Base-by-base conservation (phyloP, 768 basidiomycete species). In the Pleurotus platypus region DNA sequence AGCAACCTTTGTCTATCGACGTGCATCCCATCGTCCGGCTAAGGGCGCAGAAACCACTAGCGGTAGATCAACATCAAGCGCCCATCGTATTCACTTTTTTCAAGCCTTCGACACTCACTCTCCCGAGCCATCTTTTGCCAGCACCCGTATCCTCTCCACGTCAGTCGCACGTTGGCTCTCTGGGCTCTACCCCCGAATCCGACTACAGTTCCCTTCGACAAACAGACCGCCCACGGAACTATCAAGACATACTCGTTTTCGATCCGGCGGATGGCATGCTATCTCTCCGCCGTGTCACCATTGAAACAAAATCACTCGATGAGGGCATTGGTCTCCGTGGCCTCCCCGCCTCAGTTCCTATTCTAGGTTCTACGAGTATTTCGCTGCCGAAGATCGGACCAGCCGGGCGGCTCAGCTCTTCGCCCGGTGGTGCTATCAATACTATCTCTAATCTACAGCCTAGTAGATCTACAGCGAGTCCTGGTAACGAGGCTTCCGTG, bases 241-340 rank as follows among this genome's bases (percentile, higher is more conserved):
- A 78, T 61, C 87, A 87, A 65, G 88, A 91, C 57, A 59, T 89
- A 2, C 75, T 90, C 15, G 63, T 90, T 2, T 89, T 91, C 62
- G 86, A 90, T 63, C 82, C 86, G 0, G 68, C 67, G 0, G 81
- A 83, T 40, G 80, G 81, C 0, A 69, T 77, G 2, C 72, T 90
- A 18, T 79, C 81, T 0, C 69, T 90, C 46, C 75, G 84, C 22
- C 71, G 87, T 1, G 67, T 89, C 47, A 68, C 70, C 2, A 57
- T 86, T 4, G 82, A 85, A 37, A 64, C 71, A 46, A 64, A 58
- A 37, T 58, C 64, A 11, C 66, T 43, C 62, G 71, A 62, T 46
- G 66, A 58, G 59, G 70, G 56, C 42, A 65, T 58, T 48, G 56
- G 54, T 54, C 64, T 57, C 30, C 58, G 54, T 72, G 60, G 51